Conservation (phyloP, 257 asterid genomes). For the Solanum pimpinellifolium region DNA sequence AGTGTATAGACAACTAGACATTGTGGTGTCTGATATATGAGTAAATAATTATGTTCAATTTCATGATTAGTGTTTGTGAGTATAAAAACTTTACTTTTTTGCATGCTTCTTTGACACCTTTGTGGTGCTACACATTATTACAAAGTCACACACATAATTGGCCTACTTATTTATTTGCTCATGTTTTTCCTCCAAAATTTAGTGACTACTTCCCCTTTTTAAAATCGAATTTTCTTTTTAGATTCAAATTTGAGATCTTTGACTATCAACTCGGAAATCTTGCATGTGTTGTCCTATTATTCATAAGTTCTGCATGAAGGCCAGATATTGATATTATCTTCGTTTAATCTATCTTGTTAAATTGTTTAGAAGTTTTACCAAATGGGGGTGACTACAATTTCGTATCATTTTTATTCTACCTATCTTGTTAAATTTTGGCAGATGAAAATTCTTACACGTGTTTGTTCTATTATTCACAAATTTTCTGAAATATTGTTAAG, state of each 20-base stretch:
- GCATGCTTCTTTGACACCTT: conserved; percentile 7
- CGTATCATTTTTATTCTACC: neutral
- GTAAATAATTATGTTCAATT: neutral
- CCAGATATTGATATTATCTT: neutral
- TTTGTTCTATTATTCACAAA: neutral
- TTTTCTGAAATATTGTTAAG: neutral
- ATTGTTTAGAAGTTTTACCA: neutral
- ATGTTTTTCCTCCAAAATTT: neutral
- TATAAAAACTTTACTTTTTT: neutral
- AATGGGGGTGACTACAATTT: neutral
- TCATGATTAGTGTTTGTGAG: conserved; percentile 1
- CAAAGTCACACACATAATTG: neutral
- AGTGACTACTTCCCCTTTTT: neutral
- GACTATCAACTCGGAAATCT: neutral
- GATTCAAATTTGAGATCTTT: neutral
- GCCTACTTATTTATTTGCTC: neutral
- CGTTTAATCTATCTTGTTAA: neutral
- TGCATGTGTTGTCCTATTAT: neutral
- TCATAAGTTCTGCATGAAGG: neutral
- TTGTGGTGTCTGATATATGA: neutral
- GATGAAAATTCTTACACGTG: neutral
- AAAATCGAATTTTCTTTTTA: too few species aligned
- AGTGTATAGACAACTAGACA: neutral
- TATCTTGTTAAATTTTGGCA: neutral
- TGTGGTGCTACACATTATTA: conserved; percentile 6